phyloP scores from a whole-genome alignment of 495 filamentous ascomycete species.

The Xylaria cubensis region DNA sequence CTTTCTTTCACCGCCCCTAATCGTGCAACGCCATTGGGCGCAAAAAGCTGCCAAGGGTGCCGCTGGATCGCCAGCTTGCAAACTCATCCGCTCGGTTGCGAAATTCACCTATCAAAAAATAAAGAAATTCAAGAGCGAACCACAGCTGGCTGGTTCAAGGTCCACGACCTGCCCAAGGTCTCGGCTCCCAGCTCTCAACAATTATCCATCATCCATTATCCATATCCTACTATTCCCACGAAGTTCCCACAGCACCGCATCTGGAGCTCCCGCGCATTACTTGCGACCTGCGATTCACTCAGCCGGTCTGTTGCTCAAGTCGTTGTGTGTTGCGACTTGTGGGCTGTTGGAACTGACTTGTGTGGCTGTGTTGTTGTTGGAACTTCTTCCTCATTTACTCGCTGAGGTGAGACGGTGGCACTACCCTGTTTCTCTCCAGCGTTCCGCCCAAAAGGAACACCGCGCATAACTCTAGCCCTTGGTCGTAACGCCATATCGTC shows the following conservation, averaged over 20 bases:
- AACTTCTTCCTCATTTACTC: background rate
- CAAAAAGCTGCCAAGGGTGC: conserved; percentile 4
- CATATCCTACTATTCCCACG: conserved; percentile 21
- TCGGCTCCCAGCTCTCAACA: conserved; percentile 21
- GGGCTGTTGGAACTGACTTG: too few relatives aligned
- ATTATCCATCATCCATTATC: conserved; percentile 15
- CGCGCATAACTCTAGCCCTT: conserved; percentile 1
- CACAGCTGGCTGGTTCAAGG: conserved; percentile 14
- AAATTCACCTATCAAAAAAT: conserved; percentile 17
- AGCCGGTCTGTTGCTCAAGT: background rate
- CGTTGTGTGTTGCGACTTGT: background rate
- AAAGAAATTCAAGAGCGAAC: background rate
- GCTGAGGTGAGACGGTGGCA: background rate
- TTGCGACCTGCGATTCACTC: background rate
- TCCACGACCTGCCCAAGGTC: conserved; percentile 20
- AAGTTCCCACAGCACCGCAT: background rate
- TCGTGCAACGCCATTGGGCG: conserved; percentile 11
- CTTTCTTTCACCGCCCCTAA: conserved; percentile 22
- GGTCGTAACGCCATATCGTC: conserved; percentile 9
- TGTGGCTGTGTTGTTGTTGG: background rate
- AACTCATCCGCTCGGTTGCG: conserved; percentile 11
- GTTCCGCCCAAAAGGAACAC: background rate
- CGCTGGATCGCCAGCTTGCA: conserved; percentile 22
- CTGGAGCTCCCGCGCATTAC: background rate
- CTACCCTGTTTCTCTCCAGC: background rate